phyloP scores from a whole-genome alignment of 139 green algal species.

The Tetradesmus obliquus region DNA sequence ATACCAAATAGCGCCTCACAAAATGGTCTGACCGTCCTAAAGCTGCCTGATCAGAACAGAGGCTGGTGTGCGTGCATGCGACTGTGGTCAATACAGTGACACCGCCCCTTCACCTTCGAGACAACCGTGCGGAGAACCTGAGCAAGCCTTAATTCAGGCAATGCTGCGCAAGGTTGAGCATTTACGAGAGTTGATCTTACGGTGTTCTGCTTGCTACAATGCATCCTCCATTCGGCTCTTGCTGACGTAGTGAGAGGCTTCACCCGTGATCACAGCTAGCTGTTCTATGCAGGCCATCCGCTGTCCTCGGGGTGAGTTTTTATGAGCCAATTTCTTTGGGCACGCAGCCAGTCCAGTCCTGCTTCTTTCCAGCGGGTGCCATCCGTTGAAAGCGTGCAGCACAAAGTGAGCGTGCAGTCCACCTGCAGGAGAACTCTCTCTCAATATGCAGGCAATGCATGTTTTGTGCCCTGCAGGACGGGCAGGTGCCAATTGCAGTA shows the following conservation, averaged over 20 bases:
- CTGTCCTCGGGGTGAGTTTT: background rate
- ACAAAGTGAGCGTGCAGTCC: background rate
- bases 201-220: background rate
- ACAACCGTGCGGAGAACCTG: background rate
- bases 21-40: no score
- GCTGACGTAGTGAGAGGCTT: background rate
- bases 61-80: background rate
- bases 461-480: background rate
- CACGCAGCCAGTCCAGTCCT: background rate
- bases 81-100: background rate
- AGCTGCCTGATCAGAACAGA: no score
- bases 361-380: background rate
- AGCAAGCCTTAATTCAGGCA: background rate
- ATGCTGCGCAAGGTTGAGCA: background rate
- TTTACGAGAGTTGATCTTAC: background rate
- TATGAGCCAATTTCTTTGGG: background rate
- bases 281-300: background rate
- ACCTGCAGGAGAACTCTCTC: background rate
- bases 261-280: background rate
- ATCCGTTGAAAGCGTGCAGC: constrained; percentile 5
- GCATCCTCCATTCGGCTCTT: background rate
- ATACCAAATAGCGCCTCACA: no score
- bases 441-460: background rate
- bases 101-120: background rate
- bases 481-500: background rate